Evolutionary conservation across 78 protist genomes (phyloP), one percentile per base, ranked within the genome.

Genomic region (Parvularia atlantis): DNA sequence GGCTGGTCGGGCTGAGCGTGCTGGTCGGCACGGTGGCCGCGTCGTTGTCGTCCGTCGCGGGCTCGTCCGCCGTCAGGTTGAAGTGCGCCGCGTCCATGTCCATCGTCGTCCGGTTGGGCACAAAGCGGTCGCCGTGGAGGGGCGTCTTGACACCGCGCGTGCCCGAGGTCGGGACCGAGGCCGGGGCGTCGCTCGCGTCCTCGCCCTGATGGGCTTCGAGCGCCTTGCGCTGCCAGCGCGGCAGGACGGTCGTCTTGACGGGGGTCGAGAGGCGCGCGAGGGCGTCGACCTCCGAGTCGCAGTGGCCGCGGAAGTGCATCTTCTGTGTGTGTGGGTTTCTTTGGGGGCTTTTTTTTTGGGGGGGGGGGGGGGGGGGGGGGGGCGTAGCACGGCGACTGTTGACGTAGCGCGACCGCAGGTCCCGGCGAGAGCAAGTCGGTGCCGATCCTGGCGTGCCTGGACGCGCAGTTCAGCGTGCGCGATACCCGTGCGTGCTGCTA

Each of bases 81-180:
- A 64, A 58, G 56, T 37, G 37, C 26, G 61, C n/a, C 28, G 71
- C 16, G 6, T 40, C 77, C 30, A 59, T 0, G 48, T 78, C 67
- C 73, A 78, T 65, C 24, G 78, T 73, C 3, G 54, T 11, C 35
- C 84, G 77, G 24, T 56, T 57, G 36, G 84, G 84, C 70, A 78
- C 58, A 43, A 78, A 78, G 11, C 84, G 84, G 44, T 71, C 76
- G 10, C 46, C 4, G 19, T 41, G 46, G 26, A 4, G n/a, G 6
- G 7, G 30, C 24, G 24, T 7, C 30, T 20, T 13, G 30, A 13
- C 11, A 13, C 56, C 26, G 16, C 56, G 56, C 24, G 16, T 17
- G 30, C 24, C 24, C 9, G 56, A 13, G 30, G 56, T 50, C 30
- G 30, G 7, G 30, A 50, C n/a, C 30, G 30, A 20, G n/a, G 30